Percentiles rank a stretch among this genome's conserved stretches.
phyloP scores from a whole-genome alignment of 148 eudicot genomes.

The Gaultheria prostrata region DNA sequence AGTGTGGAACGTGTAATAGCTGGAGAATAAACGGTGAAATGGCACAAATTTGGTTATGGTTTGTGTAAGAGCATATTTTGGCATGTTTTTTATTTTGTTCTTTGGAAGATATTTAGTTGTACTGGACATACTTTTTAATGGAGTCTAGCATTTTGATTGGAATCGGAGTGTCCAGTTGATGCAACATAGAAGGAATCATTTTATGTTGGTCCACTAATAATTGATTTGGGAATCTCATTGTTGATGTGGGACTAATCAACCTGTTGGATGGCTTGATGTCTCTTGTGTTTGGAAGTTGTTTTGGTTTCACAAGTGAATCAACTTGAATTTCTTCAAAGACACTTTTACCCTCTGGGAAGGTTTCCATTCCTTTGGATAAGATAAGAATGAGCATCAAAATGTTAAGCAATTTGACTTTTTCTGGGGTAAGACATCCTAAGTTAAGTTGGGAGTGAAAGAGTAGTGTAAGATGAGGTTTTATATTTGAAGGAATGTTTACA shows the following conservation, averaged over 20 bases:
- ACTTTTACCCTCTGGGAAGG: not conserved
- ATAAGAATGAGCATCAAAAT: not conserved
- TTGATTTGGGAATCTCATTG: conserved; percentile 24
- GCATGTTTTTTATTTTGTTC: not conserved
- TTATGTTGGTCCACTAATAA: conserved; percentile 12
- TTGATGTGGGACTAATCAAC: conserved; percentile 15
- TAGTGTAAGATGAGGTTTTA: not conserved
- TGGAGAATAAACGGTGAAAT: not conserved
- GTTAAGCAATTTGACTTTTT: no score
- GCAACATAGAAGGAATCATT: conserved; percentile 18
- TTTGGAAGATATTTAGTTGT: conserved; percentile 1
- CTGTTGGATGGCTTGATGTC: conserved; percentile 4
- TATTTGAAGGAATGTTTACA: not conserved
- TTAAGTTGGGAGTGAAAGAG: conserved; percentile 4
- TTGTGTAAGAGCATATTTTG: not conserved
- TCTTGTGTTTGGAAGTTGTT: conserved; percentile 15
- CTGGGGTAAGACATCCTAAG: not conserved
- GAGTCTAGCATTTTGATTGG: not conserved
- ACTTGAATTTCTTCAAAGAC: conserved; percentile 4
- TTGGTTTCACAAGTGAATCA: conserved; percentile 9
- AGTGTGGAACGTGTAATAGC: not conserved
- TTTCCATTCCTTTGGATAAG: not conserved
- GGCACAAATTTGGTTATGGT: not conserved
- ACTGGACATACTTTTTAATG: not conserved
- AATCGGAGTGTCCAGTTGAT: not conserved